Base-by-base conservation (phyloP, 352 stramenopile species). In the Halophytophthora polymorphica region DNA sequence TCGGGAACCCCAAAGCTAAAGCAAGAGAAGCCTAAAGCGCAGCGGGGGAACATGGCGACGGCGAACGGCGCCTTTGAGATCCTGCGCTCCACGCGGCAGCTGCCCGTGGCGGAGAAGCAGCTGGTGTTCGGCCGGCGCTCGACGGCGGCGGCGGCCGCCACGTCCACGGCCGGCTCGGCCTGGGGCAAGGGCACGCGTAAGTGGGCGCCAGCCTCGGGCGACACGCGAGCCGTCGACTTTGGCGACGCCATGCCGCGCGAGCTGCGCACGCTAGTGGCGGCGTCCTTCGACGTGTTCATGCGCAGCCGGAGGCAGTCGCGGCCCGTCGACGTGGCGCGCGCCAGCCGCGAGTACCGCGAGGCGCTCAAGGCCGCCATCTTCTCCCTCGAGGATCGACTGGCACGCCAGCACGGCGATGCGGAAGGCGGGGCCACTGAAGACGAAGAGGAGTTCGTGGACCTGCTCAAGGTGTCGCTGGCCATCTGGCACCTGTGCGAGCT, bases 401-500 rank as follows among this genome's bases (percentile, higher is more conserved):
- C 73, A 38, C 40, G 40, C 10, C 53, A 71, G 42, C 56, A 43
- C 18, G 50, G 38, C 19, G 33, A 40, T 8, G n/a, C 51, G 7
- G 46, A 56, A 12, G 25, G 22, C 6, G 33, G 48, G 37, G 33
- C 33, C 17, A n/a, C n/a, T n/a, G 54, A 83, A 1, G 66, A 75
- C 3, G 72, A 84, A 4, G 63, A 72, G 8, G 61, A 75, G 29
- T 77, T 88, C 18, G 49, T 83, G 18, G 71, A 88, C 35, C 52
- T 91, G 46, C 50, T 93, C 22, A 90, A 91, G 61, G 80, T 88
- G 10, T 89, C 83, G 35, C 61, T 93, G 23, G 80, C 83, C 15
- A 70, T 93, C 15, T 88, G 79, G 75, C 80, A 90, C 52, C 46
- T 93, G 40, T 90, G 83, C 25, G 83, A 93, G 56, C 57, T 93